A percentile compares a stretch with the other conserved stretches of the same genome.
Evolutionary conservation across 2,329 filamentous ascomycete species (phyloP).

Genomic region (Scedosporium boydii): DNA sequence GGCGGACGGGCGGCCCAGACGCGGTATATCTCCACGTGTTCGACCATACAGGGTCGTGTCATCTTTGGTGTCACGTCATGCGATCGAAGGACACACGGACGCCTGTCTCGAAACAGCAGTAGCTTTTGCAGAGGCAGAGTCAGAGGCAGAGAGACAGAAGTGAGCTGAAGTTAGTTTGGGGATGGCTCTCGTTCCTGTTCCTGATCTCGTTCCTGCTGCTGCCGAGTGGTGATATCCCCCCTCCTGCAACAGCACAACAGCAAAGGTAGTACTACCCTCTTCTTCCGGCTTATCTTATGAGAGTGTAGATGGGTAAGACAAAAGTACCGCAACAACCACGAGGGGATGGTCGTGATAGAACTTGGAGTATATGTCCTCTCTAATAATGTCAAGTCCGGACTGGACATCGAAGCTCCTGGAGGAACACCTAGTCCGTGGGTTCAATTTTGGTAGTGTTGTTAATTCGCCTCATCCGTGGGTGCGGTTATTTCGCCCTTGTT

Average conservation of each 20-base stretch:
- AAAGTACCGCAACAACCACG: not conserved
- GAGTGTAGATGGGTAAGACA: not conserved
- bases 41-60: not conserved
- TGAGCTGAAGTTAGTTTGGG: not conserved
- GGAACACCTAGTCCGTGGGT: too few relatives aligned
- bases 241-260: too few relatives aligned
- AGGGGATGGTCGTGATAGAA: not conserved
- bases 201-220: not conserved
- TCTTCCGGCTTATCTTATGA: not conserved
- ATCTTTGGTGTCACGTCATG: conserved; percentile 1
- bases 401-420: too few relatives aligned
- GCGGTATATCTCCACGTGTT: conserved; percentile 5
- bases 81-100: not conserved
- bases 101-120: not conserved
- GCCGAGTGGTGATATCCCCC: too few relatives aligned
- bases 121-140: not conserved
- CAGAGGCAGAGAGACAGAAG: not conserved
- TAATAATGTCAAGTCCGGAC: too few relatives aligned
- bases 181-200: not conserved
- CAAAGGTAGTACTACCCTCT: too few relatives aligned
- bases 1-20: not conserved
- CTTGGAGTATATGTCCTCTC: not conserved
- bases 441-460: not conserved
- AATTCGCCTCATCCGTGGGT: not conserved
- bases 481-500: not conserved